A percentile compares a stretch with the other conserved stretches of the same genome.
phyloP scores from a whole-genome alignment of 192 early-diverging fungal genomes.

The Coemansia sp. region DNA sequence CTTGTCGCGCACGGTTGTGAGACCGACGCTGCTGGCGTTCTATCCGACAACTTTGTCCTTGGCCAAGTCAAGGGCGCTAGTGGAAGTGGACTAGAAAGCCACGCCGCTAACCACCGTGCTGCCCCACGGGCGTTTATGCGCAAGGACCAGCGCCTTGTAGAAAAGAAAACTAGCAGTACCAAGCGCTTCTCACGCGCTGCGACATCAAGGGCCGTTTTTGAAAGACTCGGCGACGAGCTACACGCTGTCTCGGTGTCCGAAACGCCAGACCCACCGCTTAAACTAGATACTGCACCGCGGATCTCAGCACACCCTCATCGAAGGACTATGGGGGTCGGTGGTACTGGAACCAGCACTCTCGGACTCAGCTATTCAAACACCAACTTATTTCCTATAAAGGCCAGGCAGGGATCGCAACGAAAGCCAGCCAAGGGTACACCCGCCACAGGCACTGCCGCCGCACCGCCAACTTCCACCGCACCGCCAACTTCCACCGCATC shows the following conservation, averaged over 20 bases:
- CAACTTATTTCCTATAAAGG: conserved; percentile 50
- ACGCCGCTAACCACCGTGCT: background rate
- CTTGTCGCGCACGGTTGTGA: background rate
- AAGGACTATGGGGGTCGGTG: conserved; percentile 55
- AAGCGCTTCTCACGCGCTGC: background rate
- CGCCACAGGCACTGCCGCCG: background rate
- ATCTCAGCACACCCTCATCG: conserved; percentile 30
- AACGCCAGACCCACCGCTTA: background rate
- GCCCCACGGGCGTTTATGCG: background rate
- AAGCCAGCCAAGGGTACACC: conserved; percentile 17
- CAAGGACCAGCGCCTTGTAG: conserved; percentile 3
- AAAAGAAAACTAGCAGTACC: background rate
- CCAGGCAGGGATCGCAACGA: conserved; percentile 15
- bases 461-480: background rate
- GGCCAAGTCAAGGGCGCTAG: background rate
- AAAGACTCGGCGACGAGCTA: conserved; percentile 9
- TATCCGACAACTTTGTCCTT: background rate
- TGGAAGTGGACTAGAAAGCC: background rate
- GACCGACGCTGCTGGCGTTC: background rate
- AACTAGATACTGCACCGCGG: conserved; percentile 18
- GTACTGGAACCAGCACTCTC: conserved; percentile 53
- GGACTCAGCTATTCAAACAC: conserved; percentile 48
- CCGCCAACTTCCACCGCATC: background rate
- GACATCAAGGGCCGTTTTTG: conserved; percentile 10
- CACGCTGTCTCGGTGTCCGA: conserved; percentile 1